Evolutionary conservation across 2,329 filamentous ascomycete species (phyloP), one percentile per base, ranked within the genome.

Genomic region (Ceratocystis destructans): DNA sequence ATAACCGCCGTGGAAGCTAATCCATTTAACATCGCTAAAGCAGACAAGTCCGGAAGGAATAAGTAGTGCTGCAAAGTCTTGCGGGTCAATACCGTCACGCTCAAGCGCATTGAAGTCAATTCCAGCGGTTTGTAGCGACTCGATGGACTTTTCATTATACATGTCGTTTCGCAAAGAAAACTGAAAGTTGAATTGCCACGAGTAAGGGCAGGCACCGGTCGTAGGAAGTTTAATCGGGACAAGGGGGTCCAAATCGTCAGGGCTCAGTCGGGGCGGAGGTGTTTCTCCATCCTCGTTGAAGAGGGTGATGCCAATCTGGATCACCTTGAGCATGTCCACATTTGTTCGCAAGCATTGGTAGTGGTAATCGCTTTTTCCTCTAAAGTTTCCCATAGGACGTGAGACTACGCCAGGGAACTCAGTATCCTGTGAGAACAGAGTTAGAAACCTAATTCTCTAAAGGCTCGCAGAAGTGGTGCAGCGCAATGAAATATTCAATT

Each of bases 161-260:
- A 99, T 99, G 77, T 99, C 94, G 48, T 93, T 86, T 70, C 94
- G 89, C 8, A 96, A 81, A 1, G 90, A 94, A 76, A 97, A 99
- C 71, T 92, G 88, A 77, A 99, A 99, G 80, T 99, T 97, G 82
- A 99, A 99, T 71, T 96, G 93, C 94, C 94, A 99, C 20, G 93
- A 95, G 73, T 89, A 95, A 17, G 90, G 93, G 68, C 90, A 86
- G 62, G 83, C 81, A 20, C 73, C 76, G 41, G 73, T 71, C 3
- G 72, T 73, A 22, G 75, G 70, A n/a, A 73, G 73, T 41, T 67
- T 67, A 15, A 68, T 65, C n/a, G 72, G 73, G 25, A 76, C 69
- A 46, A 64, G 57, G 2, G 79, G 77, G 17, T 72, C 69, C 53
- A 76, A 68, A 64, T 82, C 78, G 22, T 76, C 74, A 33, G 76